phyloP scores from a whole-genome alignment of 768 basidiomycete genomes.

The Xerocomus spinulosus region DNA sequence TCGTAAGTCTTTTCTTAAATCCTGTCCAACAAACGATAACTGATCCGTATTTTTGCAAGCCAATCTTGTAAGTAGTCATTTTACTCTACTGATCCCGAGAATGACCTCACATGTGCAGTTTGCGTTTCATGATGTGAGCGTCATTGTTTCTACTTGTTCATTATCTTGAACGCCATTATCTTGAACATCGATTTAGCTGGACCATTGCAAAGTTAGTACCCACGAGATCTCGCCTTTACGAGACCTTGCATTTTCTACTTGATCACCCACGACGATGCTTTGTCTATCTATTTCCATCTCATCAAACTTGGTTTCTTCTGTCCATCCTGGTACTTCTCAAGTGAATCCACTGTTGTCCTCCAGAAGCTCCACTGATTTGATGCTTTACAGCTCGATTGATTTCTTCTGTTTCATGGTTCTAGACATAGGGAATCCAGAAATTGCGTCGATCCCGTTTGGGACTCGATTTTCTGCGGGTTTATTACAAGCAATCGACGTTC shows the following conservation, averaged over 20 bases:
- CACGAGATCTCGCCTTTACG: slow-evolving; percentile 53
- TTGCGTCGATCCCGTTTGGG: slow-evolving; percentile 65
- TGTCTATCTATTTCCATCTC: slow-evolving; percentile 85
- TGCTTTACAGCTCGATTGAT: slow-evolving; percentile 57
- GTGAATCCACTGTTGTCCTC: slow-evolving; percentile 33
- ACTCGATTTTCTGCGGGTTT: slow-evolving; percentile 69
- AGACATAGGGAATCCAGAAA: slow-evolving; percentile 73
- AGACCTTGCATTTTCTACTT: slow-evolving; percentile 86
- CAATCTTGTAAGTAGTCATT: slow-evolving; percentile 66
- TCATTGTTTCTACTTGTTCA: not conserved
- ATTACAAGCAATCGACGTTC: slow-evolving; percentile 75
- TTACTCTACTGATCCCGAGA: not conserved
- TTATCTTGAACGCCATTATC: slow-evolving; percentile 2
- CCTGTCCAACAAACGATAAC: not conserved
- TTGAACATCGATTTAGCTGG: slow-evolving; percentile 63
- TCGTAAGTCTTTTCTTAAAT: slow-evolving; percentile 54
- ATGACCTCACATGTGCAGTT: slow-evolving; percentile 34
- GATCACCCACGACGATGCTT: slow-evolving; percentile 94
- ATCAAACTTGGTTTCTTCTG: slow-evolving; percentile 90
- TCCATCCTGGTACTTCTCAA: slow-evolving; percentile 63
- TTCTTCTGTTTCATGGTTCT: slow-evolving; percentile 88
- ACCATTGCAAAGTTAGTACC: slow-evolving; percentile 57
- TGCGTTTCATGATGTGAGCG: slow-evolving; percentile 81
- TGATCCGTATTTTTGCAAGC: slow-evolving; percentile 40
- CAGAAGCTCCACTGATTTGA: not conserved